Conservation (phyloP, 768 basidiomycete species). For the Leccinum disarticulatum region DNA sequence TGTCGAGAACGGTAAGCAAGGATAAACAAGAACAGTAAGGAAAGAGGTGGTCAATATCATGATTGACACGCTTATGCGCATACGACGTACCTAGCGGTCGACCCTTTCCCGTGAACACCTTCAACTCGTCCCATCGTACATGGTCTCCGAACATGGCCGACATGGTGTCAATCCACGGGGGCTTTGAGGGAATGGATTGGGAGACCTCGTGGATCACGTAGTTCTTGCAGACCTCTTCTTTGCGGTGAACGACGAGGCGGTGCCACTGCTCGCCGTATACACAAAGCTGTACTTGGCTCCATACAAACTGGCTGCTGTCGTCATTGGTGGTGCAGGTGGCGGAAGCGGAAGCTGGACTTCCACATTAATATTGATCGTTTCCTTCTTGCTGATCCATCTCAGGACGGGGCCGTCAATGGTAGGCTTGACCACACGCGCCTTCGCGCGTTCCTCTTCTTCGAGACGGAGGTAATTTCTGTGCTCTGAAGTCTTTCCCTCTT, state of each 20-base stretch:
- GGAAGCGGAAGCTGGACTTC: conserved; percentile 21
- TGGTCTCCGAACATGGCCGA: conserved; percentile 82
- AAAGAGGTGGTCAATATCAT: too few relatives aligned
- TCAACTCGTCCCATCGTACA: conserved; percentile 74
- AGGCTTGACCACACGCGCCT: conserved; percentile 58
- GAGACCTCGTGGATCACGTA: conserved; percentile 67
- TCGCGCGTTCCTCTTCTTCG: conserved; percentile 81
- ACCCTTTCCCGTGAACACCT: conserved; percentile 62
- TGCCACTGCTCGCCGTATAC: conserved; percentile 11
- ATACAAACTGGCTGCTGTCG: conserved; percentile 15
- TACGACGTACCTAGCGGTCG: conserved; percentile 57
- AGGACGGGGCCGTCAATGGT: conserved; percentile 64
- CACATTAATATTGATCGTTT: conserved; percentile 57
- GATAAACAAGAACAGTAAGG: too few relatives aligned
- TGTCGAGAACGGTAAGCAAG: neutral
- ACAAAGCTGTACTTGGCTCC: conserved; percentile 23
- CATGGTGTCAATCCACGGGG: conserved; percentile 74
- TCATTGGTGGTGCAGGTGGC: conserved; percentile 29
- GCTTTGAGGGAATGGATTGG: conserved; percentile 47
- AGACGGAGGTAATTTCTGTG: conserved; percentile 75
- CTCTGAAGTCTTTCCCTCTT: conserved; percentile 79
- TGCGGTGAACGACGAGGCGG: conserved; percentile 31
- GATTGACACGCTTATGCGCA: neutral
- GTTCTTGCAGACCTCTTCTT: conserved; percentile 59
- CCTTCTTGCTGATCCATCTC: conserved; percentile 67